These are phyloP conservation scores for Fragilaria crotonensis DNA, from an alignment of 108 stramenopile genomes.

Conservation along the genomic window DNA sequence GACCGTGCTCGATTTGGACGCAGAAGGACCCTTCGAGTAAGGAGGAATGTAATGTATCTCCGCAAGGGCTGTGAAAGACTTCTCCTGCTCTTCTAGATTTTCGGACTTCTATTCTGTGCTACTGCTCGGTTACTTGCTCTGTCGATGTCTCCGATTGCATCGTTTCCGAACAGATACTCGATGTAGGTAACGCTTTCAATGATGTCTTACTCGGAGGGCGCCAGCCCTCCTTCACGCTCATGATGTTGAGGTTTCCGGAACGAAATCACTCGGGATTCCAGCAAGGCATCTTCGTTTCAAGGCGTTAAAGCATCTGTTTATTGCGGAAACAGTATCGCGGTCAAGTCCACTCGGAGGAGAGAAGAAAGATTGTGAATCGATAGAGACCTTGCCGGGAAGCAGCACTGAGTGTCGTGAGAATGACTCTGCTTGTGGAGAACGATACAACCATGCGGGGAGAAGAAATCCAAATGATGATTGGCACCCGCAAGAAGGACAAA, in stretches of 20 bases:
- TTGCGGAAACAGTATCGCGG: not conserved
- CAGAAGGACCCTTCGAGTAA: not conserved
- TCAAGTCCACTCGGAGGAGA: not conserved
- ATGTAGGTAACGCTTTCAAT: constrained; percentile 16
- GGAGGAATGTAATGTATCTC: constrained; percentile 22
- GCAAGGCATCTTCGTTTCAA: constrained; percentile 33
- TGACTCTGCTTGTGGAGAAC: not conserved
- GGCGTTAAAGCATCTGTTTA: constrained; percentile 27
- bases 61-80: not conserved
- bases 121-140: not conserved
- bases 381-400: not conserved
- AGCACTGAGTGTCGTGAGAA: not conserved
- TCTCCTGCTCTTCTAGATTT: not conserved
- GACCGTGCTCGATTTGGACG: not conserved
- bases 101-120: not conserved
- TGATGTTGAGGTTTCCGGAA: constrained; percentile 9
- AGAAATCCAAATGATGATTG: constrained; percentile 13
- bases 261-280: constrained; percentile 14
- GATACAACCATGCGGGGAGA: constrained; percentile 14
- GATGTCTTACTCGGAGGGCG: not conserved
- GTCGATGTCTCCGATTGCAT: not conserved
- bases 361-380: not conserved
- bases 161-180: constrained; percentile 7
- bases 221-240: constrained; percentile 13
- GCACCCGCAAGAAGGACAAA: constrained; percentile 9